Evolutionary conservation across 345 rosid species (phyloP).

Genomic region (Lumnitzera racemosa): DNA sequence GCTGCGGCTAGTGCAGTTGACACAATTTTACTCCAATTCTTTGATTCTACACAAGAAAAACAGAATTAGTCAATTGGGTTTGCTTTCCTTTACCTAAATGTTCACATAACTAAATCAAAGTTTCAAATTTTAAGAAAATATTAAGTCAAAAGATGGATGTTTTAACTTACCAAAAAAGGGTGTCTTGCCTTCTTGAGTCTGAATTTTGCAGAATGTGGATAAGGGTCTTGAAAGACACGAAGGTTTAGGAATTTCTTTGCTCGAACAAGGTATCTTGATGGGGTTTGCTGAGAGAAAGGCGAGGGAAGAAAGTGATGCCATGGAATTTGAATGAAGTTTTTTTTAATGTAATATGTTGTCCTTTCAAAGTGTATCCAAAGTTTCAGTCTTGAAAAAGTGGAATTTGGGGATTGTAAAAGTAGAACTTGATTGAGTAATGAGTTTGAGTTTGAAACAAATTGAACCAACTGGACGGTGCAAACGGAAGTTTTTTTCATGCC

Average conservation of each 20-base stretch:
- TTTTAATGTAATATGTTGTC: too few species aligned
- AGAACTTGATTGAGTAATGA: too few species aligned
- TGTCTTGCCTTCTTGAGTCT: slow-evolving; percentile 8
- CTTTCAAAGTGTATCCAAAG: too few species aligned
- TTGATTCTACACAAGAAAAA: slow-evolving; percentile 13
- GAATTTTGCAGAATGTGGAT: slow-evolving; percentile 14
- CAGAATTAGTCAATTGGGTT: slow-evolving; percentile 9
- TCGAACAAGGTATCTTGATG: slow-evolving; percentile 10
- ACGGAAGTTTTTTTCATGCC: neutral
- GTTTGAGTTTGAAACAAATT: neutral
- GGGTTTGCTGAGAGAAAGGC: slow-evolving; percentile 23
- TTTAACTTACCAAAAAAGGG: slow-evolving; percentile 20
- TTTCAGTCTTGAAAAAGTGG: too few species aligned
- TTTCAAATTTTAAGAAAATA: neutral
- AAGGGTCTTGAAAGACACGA: slow-evolving; percentile 18
- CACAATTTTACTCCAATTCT: slow-evolving; percentile 43
- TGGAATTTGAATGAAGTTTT: neutral
- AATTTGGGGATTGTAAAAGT: too few species aligned
- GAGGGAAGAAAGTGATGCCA: slow-evolving; percentile 40
- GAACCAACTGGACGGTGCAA: neutral
- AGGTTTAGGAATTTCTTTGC: slow-evolving; percentile 6
- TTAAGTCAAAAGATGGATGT: neutral
- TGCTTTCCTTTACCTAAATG: slow-evolving; percentile 5
- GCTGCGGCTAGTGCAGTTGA: slow-evolving; percentile 66
- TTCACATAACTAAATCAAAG: too few species aligned